Evolutionary conservation across 257 asterid species (phyloP).

Genomic region (Rubia yunnanensis): DNA sequence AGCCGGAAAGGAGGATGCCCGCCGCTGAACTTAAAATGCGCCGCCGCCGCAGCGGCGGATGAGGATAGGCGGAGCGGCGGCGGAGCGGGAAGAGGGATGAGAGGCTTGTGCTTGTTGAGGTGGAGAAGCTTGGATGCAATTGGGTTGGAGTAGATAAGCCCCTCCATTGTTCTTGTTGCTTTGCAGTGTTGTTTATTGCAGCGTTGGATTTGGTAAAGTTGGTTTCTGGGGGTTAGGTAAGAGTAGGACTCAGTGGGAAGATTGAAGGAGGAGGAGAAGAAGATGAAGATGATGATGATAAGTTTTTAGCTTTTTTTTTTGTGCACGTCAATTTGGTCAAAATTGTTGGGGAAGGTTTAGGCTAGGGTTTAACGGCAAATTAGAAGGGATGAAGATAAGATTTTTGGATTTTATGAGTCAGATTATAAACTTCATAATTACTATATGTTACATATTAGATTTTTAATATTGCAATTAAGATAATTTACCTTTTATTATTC

Average conservation of each 20-base stretch:
- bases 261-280: no score
- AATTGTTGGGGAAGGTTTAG: no score
- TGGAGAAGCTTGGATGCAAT: conserved; percentile 34
- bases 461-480: no score
- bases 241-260: not conserved
- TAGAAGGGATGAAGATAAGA: no score
- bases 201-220: not conserved
- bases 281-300: not conserved
- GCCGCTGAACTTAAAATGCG: conserved; percentile 16
- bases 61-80: conserved; percentile 22
- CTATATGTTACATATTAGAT: no score
- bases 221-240: not conserved
- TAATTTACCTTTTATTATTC: no score
- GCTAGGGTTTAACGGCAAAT: no score
- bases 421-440: no score
- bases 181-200: not conserved
- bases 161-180: conserved; percentile 37
- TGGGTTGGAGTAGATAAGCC: conserved; percentile 51
- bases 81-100: conserved; percentile 43
- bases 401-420: no score
- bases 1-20: conserved; percentile 7
- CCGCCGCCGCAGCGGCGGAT: conserved; percentile 14
- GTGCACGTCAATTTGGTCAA: no score
- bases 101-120: conserved; percentile 19
- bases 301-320: not conserved